Conservation (phyloP, 2,329 filamentous ascomycete species). For the Alternaria triticimaculans region DNA sequence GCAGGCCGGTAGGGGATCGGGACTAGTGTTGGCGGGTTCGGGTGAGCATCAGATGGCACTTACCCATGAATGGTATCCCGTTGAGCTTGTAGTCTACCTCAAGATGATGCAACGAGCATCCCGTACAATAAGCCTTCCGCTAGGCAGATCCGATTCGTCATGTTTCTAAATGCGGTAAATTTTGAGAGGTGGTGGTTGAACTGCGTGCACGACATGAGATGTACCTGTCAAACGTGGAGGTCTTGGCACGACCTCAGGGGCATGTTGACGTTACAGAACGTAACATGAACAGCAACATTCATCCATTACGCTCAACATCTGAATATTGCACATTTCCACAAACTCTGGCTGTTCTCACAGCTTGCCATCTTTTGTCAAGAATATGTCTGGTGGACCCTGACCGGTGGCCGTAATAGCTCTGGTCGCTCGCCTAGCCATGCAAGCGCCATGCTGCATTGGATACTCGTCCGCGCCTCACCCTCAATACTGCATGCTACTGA, state of each 20-base stretch:
- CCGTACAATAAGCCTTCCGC: not conserved
- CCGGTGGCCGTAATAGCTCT: not conserved
- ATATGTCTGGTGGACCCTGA: not conserved
- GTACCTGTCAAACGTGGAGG: not conserved
- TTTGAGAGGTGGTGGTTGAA: not conserved
- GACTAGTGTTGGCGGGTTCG: not conserved
- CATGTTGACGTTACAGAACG: not conserved
- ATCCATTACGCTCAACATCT: not conserved
- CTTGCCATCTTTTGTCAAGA: not conserved
- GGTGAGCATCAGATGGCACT: not conserved
- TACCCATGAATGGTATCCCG: not conserved
- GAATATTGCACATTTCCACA: not conserved
- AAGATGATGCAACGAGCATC: not conserved
- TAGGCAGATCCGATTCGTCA: not conserved
- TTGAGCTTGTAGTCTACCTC: not conserved
- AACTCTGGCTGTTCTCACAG: not conserved
- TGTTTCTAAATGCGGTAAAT: not conserved
- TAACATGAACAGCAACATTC: not conserved
- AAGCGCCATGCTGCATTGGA: not conserved
- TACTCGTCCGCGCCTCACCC: conserved; percentile 1
- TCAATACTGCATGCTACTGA: not conserved
- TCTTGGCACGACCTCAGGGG: conserved; percentile 1
- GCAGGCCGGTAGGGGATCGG: not conserved
- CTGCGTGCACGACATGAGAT: not conserved
- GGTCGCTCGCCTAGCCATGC: not conserved